Percentiles rank a stretch among this genome's conserved stretches.
phyloP scores from a whole-genome alignment of 495 filamentous ascomycete species.

The Apiosordaria backusii region DNA sequence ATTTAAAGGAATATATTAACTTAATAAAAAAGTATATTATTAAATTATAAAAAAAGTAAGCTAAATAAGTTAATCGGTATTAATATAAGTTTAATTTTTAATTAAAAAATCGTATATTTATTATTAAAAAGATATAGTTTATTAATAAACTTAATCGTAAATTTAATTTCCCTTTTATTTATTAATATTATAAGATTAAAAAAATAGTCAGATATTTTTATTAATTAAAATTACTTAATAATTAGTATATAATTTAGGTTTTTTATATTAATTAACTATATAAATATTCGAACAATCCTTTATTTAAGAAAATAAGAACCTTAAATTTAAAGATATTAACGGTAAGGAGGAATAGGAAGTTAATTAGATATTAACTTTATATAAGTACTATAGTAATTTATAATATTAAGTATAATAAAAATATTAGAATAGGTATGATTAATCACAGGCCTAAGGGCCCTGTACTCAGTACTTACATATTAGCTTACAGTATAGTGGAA shows the following conservation, averaged over 20 bases:
- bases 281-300: not conserved
- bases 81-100: not conserved
- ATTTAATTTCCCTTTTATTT: not conserved
- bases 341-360: not conserved
- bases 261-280: not conserved
- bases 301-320: not conserved
- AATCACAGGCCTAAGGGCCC: too few species aligned
- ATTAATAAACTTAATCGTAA: too few species aligned
- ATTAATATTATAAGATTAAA: slow-evolving; percentile 1
- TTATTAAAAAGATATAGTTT: not conserved
- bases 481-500: too few species aligned
- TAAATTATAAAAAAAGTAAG: not conserved
- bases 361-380: not conserved
- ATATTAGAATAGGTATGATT: too few species aligned
- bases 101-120: not conserved
- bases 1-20: not conserved
- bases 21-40: not conserved
- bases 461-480: too few species aligned
- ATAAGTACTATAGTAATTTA: not conserved
- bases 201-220: not conserved
- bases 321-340: not conserved
- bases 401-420: not conserved
- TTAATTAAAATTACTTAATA: not conserved
- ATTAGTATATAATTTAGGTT: not conserved
- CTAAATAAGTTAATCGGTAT: not conserved